Conservation (phyloP, 805 yeast species). For the Ogataea wickerhamii region DNA sequence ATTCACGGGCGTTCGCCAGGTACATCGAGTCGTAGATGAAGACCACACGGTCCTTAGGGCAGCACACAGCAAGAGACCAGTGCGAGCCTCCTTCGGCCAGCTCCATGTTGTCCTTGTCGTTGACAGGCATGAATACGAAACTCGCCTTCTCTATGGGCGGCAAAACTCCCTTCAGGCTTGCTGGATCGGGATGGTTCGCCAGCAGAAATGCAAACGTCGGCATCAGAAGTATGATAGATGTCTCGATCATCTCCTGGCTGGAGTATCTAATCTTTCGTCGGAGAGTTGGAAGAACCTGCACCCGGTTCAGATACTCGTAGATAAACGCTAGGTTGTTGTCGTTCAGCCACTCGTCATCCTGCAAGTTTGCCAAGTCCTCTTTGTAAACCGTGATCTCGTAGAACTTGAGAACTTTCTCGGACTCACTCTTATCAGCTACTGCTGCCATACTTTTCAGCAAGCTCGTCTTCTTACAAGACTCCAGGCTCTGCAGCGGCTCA, state of each 20-base stretch:
- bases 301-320: conserved; percentile 51
- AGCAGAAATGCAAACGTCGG: conserved; percentile 67
- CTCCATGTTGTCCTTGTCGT: conserved; percentile 59
- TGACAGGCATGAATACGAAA: conserved; percentile 64
- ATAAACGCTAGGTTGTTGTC: conserved; percentile 65
- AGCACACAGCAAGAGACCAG: conserved; percentile 65
- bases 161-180: conserved; percentile 39
- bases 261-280: conserved; percentile 25
- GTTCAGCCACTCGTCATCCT: conserved; percentile 69
- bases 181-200: conserved; percentile 46
- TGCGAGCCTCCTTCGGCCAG: conserved; percentile 67
- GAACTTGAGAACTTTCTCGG: conserved; percentile 41
- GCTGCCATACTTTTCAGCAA: conserved; percentile 15
- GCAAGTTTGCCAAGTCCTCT: conserved; percentile 54
- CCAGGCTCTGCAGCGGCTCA: not conserved
- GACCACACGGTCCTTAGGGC: conserved; percentile 44
- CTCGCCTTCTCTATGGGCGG: conserved; percentile 42
- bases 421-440: conserved; percentile 15
- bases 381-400: conserved; percentile 56
- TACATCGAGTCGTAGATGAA: conserved; percentile 60
- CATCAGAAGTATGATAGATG: conserved; percentile 40
- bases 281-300: conserved; percentile 26
- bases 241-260: conserved; percentile 21
- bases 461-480: conserved; percentile 7
- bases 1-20: conserved; percentile 38